Base-by-base conservation (phyloP, 2,329 filamentous ascomycete genomes). In the Sporothrix phasma region DNA sequence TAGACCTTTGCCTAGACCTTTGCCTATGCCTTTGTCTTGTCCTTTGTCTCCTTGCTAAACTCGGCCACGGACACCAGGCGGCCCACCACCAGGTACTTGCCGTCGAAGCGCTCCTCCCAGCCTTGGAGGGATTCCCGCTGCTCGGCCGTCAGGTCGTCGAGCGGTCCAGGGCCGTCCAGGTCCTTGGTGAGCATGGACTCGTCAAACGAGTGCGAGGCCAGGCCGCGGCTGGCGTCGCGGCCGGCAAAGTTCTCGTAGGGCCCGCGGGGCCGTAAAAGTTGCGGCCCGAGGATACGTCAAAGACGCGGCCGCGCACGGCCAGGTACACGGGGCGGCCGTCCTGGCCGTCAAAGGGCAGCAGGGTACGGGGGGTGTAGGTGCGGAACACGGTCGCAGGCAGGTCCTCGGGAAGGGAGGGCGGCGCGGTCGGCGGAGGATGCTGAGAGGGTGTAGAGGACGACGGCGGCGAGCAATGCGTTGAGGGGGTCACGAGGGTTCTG, bases 231-330 rank as follows among this genome's bases (percentile, higher is more conserved):
- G 22, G 94, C 94, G 76, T 99, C 94, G 45, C 92, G 81, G 0
- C 94, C 94, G 0, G 94, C 94, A 73, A 99, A 99, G 78, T 97
- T 97, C 75, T 88, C 87, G 75, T 99, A 99, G 1, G 93, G 92
- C 0, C 93, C 93, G 13, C 92, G 22, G 94, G 94, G 3, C 94
- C 94, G 77, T 99, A 99, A 76, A 97, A 97, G 79, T 95, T 92
- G 72, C 88, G 85, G 26, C 94, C 93, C 15, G 86, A 79, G 0
- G 87, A 86, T 26, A 97, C 93, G 74, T 99, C 94, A 74, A 97
- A 97, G 68, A 97, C 88, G 60, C 86, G 86, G 61, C 94, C 92
- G 47, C 91, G 89, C 19, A 97, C 92, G n/a, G 91, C 89, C 58
- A 99, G 84, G 76, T 90, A 96, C 64, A 97, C 90, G 59, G 90